phyloP scores from a whole-genome alignment of 2,329 filamentous ascomycete genomes.

The Chaetoscypha palmicola region DNA sequence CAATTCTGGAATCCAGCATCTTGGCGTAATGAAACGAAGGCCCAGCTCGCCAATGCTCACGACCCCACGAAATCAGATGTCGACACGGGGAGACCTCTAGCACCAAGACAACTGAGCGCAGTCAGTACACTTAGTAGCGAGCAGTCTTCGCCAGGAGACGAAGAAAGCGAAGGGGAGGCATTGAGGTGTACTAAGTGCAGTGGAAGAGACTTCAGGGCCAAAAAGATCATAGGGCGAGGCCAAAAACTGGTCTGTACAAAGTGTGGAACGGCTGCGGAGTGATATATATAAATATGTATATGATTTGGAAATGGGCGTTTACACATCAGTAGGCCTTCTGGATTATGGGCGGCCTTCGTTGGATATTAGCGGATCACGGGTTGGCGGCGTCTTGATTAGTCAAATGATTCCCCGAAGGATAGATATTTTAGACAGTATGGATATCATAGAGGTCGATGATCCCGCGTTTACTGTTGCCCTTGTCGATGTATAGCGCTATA shows the following conservation, averaged over 20 bases:
- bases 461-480: no score
- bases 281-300: conserved; percentile 5
- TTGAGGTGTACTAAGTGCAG: conserved; percentile 53
- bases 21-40: conserved; percentile 34
- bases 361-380: no score
- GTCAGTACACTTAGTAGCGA: conserved; percentile 54
- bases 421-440: no score
- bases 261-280: conserved; percentile 37
- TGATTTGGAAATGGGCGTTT: neutral
- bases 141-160: conserved; percentile 30
- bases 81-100: conserved; percentile 15
- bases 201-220: conserved; percentile 55
- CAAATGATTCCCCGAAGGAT: no score
- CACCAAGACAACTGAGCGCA: conserved; percentile 17
- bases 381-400: no score
- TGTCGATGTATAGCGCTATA: no score
- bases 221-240: conserved; percentile 43
- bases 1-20: conserved; percentile 53
- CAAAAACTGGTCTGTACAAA: conserved; percentile 55
- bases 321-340: no score
- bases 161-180: conserved; percentile 41
- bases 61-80: conserved; percentile 18
- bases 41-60: neutral
- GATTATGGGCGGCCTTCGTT: no score
- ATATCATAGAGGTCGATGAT: no score